Evolutionary conservation across 371 early-diverging fungal genomes (phyloP).

Genomic region (Syncephalastrum monosporum): DNA sequence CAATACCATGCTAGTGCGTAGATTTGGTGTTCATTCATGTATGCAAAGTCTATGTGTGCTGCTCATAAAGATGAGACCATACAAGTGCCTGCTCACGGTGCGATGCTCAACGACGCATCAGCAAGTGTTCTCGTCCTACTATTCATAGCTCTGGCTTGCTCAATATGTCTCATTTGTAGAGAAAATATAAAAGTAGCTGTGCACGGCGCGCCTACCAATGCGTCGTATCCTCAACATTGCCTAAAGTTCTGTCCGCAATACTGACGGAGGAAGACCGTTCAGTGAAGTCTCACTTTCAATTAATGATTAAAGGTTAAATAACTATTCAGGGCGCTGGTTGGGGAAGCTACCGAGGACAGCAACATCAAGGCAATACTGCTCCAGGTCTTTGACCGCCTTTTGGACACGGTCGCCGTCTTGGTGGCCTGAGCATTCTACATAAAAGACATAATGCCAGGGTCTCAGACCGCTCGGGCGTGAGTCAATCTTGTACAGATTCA

Average conservation of each 20-base stretch:
- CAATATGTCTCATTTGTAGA: too few relatives aligned
- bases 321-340: conserved; percentile 59
- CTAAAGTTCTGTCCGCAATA: background rate
- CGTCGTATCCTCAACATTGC: too few relatives aligned
- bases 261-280: background rate
- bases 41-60: too few relatives aligned
- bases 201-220: background rate
- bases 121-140: too few relatives aligned
- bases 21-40: too few relatives aligned
- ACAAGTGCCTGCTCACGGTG: too few relatives aligned
- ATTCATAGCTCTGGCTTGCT: too few relatives aligned
- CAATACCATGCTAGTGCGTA: too few relatives aligned
- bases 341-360: conserved; percentile 85
- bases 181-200: background rate
- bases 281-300: background rate
- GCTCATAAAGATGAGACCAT: too few relatives aligned
- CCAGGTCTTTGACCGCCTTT: conserved; percentile 60
- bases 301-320: background rate
- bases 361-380: conserved; percentile 73
- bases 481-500: conserved; percentile 92
- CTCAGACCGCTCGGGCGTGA: conserved; percentile 81
- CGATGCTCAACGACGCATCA: too few relatives aligned
- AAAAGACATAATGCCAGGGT: conserved; percentile 92
- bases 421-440: conserved; percentile 87
- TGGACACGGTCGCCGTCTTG: conserved; percentile 65